These are phyloP conservation scores for Citrullus mucosospermus DNA, from an alignment of 306 rosid species.

Conservation along the genomic window DNA sequence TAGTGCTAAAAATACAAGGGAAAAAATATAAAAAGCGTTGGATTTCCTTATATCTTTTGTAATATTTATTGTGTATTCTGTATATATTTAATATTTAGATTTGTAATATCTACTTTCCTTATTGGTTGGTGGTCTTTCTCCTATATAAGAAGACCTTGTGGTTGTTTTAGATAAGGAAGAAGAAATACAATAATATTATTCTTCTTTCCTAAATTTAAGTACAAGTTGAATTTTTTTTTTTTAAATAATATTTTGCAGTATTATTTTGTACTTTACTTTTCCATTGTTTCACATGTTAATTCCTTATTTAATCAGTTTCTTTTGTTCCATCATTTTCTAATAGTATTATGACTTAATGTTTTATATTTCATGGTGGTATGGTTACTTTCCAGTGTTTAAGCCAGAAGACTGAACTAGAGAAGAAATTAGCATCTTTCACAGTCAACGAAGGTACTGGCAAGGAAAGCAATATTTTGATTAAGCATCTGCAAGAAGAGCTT, in stretches of 20 bases:
- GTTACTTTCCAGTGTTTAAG: slow-evolving; percentile 48
- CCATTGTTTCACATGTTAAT: neutral
- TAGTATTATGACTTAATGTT: neutral
- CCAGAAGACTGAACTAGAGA: slow-evolving; percentile 70
- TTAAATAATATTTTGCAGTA: neutral
- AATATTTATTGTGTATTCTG: no score
- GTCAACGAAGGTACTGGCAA: slow-evolving; percentile 43
- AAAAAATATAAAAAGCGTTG: no score
- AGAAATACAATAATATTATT: no score
- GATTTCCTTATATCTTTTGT: no score
- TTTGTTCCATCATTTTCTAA: neutral
- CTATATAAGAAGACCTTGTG: no score
- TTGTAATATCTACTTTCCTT: no score
- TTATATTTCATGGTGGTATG: neutral
- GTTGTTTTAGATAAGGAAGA: no score
- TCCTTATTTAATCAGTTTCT: neutral
- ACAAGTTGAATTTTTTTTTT: no score
- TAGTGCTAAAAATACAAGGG: no score
- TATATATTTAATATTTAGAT: no score
- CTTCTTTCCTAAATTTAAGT: no score
- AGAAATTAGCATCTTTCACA: slow-evolving; percentile 45
- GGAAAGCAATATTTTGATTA: slow-evolving; percentile 38
- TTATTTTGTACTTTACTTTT: neutral
- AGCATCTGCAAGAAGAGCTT: slow-evolving; percentile 82
- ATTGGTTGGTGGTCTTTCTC: no score